Conservation (phyloP, 73 alveolate genomes). For the Durusdinium trenchii region DNA sequence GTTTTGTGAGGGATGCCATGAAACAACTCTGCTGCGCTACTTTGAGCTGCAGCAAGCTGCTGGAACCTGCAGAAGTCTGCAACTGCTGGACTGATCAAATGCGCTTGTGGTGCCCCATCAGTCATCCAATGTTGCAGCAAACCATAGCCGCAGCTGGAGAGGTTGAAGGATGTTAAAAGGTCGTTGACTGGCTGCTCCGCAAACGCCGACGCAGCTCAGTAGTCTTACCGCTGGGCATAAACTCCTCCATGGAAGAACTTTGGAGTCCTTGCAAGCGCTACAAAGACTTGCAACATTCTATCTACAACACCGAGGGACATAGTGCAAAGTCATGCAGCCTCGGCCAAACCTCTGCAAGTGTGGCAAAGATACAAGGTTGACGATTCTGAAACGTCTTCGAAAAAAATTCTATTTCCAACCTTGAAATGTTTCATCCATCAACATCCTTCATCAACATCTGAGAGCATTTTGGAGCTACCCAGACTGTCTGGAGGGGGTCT, state of each 20-base stretch:
- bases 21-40: not conserved
- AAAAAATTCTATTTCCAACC: not conserved
- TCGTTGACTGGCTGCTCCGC: conserved; percentile 8
- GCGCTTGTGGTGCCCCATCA: not conserved
- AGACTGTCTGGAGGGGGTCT: no score
- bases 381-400: not conserved
- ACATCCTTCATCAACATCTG: not conserved
- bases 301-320: not conserved
- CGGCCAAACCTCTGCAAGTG: not conserved
- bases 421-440: no score
- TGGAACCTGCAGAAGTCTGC: not conserved
- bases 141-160: not conserved
- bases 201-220: conserved; percentile 30
- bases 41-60: not conserved
- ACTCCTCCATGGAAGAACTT: conserved; percentile 20
- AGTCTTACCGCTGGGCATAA: not conserved
- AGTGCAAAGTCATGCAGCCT: not conserved
- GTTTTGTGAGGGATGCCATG: not conserved
- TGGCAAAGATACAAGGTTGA: not conserved
- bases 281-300: not conserved
- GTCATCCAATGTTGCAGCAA: not conserved
- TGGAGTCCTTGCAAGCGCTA: not conserved
- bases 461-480: no score
- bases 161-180: no score
- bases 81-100: not conserved